Evolutionary conservation across 768 basidiomycete species (phyloP).

Genomic region (Podaxis mareebaensis): DNA sequence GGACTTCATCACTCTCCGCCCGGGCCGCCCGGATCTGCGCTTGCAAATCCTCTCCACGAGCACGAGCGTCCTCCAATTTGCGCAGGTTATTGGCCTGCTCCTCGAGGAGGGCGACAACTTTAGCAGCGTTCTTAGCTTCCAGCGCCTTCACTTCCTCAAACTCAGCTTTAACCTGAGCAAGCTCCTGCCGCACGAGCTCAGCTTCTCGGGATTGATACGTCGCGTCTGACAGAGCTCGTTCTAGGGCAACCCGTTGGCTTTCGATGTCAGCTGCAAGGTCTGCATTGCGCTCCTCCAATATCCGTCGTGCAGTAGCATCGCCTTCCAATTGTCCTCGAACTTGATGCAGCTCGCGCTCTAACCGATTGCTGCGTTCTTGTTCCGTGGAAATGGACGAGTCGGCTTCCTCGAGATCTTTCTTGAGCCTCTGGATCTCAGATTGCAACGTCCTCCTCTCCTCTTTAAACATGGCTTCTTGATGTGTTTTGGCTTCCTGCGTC

Average conservation of each 20-base stretch:
- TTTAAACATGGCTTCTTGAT: slow-evolving; percentile 57
- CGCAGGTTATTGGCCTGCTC: slow-evolving; percentile 75
- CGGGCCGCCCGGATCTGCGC: slow-evolving; percentile 70
- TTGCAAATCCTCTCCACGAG: slow-evolving; percentile 74
- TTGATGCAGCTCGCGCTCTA: slow-evolving; percentile 68
- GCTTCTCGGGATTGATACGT: slow-evolving; percentile 63
- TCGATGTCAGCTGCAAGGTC: slow-evolving; percentile 60
- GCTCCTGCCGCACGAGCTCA: slow-evolving; percentile 62
- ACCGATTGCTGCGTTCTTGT: slow-evolving; percentile 50
- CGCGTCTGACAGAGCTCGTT: slow-evolving; percentile 63
- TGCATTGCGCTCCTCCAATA: slow-evolving; percentile 63
- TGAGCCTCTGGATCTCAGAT: slow-evolving; percentile 57
- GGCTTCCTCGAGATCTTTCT: slow-evolving; percentile 40
- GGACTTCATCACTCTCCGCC: slow-evolving; percentile 71
- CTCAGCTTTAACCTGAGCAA: slow-evolving; percentile 59
- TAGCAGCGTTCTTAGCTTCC: slow-evolving; percentile 63
- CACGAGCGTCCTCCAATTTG: slow-evolving; percentile 73
- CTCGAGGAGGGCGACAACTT: slow-evolving; percentile 65
- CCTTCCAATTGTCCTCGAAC: slow-evolving; percentile 63
- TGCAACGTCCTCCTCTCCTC: slow-evolving; percentile 59
- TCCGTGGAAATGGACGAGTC: slow-evolving; percentile 42
- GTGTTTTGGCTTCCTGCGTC: slow-evolving; percentile 54
- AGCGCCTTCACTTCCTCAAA: slow-evolving; percentile 68
- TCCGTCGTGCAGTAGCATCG: slow-evolving; percentile 59
- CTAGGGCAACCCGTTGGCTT: slow-evolving; percentile 51